Conservation (phyloP, 1,284 basidiomycete species). For the Marasmius sp. region DNA sequence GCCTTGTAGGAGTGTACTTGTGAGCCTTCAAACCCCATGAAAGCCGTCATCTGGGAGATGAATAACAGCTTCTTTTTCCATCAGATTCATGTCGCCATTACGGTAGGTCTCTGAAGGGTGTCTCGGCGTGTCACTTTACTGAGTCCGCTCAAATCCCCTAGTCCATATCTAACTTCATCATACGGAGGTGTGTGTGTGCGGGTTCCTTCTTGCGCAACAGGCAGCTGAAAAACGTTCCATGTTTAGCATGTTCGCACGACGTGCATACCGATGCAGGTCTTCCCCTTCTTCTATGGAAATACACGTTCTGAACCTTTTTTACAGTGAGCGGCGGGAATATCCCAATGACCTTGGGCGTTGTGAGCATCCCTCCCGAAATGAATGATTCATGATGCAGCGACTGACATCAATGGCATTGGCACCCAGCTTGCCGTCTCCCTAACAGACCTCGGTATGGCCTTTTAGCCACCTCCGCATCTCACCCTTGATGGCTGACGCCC, state of each 20-base stretch:
- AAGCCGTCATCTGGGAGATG: too few relatives aligned
- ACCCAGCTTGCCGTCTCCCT: constrained; percentile 38
- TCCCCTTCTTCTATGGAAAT: neutral
- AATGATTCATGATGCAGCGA: constrained; percentile 3
- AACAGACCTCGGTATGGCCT: constrained; percentile 39
- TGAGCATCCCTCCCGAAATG: constrained; percentile 20
- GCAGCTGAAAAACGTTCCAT: neutral
- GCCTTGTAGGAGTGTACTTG: neutral
- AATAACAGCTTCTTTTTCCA: neutral
- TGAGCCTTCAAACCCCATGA: neutral
- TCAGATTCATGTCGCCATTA: constrained; percentile 44
- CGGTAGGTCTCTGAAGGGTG: constrained; percentile 30
- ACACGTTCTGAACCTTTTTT: neutral
- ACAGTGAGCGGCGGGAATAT: constrained; percentile 43
- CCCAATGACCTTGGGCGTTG: constrained; percentile 35
- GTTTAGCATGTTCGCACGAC: constrained; percentile 38
- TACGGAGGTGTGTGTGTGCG: constrained; percentile 29
- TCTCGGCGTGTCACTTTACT: neutral
- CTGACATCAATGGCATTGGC: neutral
- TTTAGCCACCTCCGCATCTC: neutral
- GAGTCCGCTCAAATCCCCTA: constrained; percentile 14
- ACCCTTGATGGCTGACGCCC: neutral
- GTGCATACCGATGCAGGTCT: constrained; percentile 40
- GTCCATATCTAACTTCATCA: constrained; percentile 45
- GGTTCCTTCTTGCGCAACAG: neutral